Evolutionary conservation across 805 yeast species (phyloP), one percentile per base, ranked within the genome.

Genomic region (Myxozyma lipomycoides): DNA sequence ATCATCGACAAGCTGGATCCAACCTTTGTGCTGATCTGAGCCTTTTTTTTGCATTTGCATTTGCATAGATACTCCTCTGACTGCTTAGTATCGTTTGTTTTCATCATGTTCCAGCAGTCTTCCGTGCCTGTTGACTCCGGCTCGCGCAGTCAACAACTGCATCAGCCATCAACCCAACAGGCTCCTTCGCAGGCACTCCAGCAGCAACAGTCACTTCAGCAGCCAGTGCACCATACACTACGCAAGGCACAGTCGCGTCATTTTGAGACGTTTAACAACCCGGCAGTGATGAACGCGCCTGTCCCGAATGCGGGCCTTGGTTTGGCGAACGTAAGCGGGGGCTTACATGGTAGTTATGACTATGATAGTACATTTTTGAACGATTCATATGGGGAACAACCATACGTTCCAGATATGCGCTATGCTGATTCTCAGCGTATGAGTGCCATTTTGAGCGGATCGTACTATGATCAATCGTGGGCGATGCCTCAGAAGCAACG

Each of bases 181-280:
- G n/a, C n/a, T n/a, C n/a, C n/a, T n/a, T n/a, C n/a, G n/a, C n/a
- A n/a, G n/a, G n/a, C n/a, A n/a, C n/a, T n/a, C n/a, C n/a, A n/a
- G 15, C 38, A 35, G 19, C 38, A 35, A 15, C 38, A 35, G 19
- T 21, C 6, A 6, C 38, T n/a, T 6, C 38, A 35, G 6, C n/a
- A 17, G 12, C n/a, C 9, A 35, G 19, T 6, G n/a, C 38, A 10
- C 9, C 38, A 35, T 35, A 17, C 19, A 7, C 45, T 52, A 18
- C 56, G 48, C 32, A 49, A 46, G 25, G 55, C 58, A 4, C 52
- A 50, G 10, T 54, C 58, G n/a, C 52, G 58, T n/a, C 58, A 54
- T 35, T 54, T 54, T 21, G 58, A 54, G 5, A 51, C 55, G 21
- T 54, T 54, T 43, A 46, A 50, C 22, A 43, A 47, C 39, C 32